Evolutionary conservation across 2,329 filamentous ascomycete species (phyloP), one percentile per base, ranked within the genome.

Genomic region (Fusarium temperatum): DNA sequence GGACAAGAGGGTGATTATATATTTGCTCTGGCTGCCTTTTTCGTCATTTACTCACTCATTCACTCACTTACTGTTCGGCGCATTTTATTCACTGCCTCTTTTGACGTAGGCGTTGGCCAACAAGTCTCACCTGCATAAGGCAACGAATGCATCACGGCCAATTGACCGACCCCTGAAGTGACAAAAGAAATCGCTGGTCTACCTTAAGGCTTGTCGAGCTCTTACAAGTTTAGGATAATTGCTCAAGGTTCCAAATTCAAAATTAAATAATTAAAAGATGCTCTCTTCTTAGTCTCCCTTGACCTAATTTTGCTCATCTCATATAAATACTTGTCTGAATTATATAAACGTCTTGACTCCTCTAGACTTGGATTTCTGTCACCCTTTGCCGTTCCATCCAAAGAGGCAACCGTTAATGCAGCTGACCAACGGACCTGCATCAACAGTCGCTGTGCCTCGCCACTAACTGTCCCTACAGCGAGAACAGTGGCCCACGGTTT

Each of bases 361-460:
- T 35, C 48, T 7, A 11, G 9, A 35, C 3, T 35, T 3, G 12
- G 3, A 0, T 50, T 36, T 53, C 17, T 53, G 48, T 53, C 48
- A 53, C n/a, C 48, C 30, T 53, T 26, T 26, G 30, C n/a, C 30
- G 58, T 26, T 5, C 35, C 42, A 41, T 45, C 32, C 30, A 36
- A 63, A 60, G 41, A 60, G 61, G 61, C 61, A 48, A 24, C 54
- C 54, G 2, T 28, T 36, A 14, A 45, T 36, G 26, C 35, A 60
- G 60, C 26, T 60, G 60, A 60, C 60, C 60, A 60, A 47, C 44
- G 32, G 53, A 63, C 60, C 35, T 63, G 42, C 61, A 48, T 58
- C 12, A n/a, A 20, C 13, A 42, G 18, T 35, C 47, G 13, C 44
- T 62, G 59, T 39, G 14, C 35, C 22, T 28, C 8, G 24, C 48